phyloP scores from a whole-genome alignment of 306 rosid genomes.

The Parietaria judaica region DNA sequence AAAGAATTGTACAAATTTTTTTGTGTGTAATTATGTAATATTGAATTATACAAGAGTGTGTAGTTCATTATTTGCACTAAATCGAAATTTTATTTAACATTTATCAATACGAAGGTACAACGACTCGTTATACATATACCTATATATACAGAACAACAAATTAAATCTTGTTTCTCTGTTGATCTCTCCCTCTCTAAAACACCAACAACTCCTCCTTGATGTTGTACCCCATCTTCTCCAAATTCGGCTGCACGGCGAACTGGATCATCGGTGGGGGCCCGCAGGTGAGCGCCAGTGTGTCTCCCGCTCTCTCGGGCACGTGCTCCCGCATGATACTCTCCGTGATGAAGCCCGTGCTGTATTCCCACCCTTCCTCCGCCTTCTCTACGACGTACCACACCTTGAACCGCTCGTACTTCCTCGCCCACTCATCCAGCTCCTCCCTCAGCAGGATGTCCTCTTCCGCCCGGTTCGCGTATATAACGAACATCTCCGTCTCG shows the following conservation, averaged over 20 bases:
- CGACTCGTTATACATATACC: neutral
- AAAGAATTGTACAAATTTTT: too few relatives aligned
- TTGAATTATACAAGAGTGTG: too few relatives aligned
- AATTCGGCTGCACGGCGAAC: conserved; percentile 53
- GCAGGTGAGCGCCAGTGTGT: conserved; percentile 59
- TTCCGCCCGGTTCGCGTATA: conserved; percentile 66
- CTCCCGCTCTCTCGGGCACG: conserved; percentile 37
- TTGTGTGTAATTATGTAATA: too few relatives aligned
- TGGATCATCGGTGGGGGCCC: conserved; percentile 90
- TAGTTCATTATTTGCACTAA: too few relatives aligned
- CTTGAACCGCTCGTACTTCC: conserved; percentile 40
- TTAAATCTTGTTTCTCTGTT: neutral
- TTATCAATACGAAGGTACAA: neutral
- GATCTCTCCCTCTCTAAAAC: conserved; percentile 28
- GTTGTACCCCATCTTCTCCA: conserved; percentile 71
- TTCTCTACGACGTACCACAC: conserved; percentile 75
- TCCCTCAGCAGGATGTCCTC: conserved; percentile 67
- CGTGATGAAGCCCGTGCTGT: conserved; percentile 54
- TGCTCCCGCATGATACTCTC: conserved; percentile 59
- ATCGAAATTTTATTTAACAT: too few relatives aligned
- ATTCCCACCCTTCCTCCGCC: conserved; percentile 53
- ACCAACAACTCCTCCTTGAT: conserved; percentile 42
- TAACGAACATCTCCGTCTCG: conserved; percentile 60
- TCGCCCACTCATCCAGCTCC: conserved; percentile 64
- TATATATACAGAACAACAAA: neutral